Evolutionary conservation across 1,284 basidiomycete genomes (phyloP).

Genomic region (Pterulicium gracile): DNA sequence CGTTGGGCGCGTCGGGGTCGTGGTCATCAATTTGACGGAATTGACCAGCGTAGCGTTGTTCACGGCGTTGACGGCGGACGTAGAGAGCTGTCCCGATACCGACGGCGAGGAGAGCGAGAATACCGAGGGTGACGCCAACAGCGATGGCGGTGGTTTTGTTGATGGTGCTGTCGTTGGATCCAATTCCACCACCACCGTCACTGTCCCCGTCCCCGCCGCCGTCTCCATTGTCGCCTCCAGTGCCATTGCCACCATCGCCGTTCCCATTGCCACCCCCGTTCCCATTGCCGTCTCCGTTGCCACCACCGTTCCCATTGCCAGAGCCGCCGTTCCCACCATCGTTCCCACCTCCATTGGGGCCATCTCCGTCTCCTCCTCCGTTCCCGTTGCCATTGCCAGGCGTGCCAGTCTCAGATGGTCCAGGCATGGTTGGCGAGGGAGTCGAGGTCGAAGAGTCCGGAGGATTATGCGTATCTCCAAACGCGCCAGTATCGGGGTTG

Average conservation of each 20-base stretch:
- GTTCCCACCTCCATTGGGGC: slow-evolving; percentile 6
- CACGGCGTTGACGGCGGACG: slow-evolving; percentile 22
- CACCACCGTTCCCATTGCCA: slow-evolving; percentile 3
- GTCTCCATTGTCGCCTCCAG: slow-evolving; percentile 9
- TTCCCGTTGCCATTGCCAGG: slow-evolving; percentile 3
- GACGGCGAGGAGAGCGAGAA: slow-evolving; percentile 37
- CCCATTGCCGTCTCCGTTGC: slow-evolving; percentile 5
- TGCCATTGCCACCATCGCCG: slow-evolving; percentile 4
- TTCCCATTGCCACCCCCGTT: not conserved
- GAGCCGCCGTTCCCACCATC: slow-evolving; percentile 9
- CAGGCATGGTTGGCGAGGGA: slow-evolving; percentile 17
- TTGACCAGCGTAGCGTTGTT: slow-evolving; percentile 17
- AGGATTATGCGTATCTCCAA: slow-evolving; percentile 21
- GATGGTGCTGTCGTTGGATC: slow-evolving; percentile 13
- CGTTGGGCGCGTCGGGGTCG: slow-evolving; percentile 24
- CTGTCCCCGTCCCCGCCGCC: slow-evolving; percentile 11
- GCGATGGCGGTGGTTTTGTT: slow-evolving; percentile 35
- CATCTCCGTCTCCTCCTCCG: not conserved
- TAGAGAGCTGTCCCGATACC: slow-evolving; percentile 32
- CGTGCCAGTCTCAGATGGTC: slow-evolving; percentile 14
- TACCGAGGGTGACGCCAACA: slow-evolving; percentile 44
- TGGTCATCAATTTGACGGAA: slow-evolving; percentile 37
- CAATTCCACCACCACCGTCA: slow-evolving; percentile 12
- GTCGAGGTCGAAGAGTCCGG: slow-evolving; percentile 16
- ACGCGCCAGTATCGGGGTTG: slow-evolving; percentile 26